Evolutionary conservation across 129 eudicot species (phyloP).

Genomic region (Flaveria linearis): DNA sequence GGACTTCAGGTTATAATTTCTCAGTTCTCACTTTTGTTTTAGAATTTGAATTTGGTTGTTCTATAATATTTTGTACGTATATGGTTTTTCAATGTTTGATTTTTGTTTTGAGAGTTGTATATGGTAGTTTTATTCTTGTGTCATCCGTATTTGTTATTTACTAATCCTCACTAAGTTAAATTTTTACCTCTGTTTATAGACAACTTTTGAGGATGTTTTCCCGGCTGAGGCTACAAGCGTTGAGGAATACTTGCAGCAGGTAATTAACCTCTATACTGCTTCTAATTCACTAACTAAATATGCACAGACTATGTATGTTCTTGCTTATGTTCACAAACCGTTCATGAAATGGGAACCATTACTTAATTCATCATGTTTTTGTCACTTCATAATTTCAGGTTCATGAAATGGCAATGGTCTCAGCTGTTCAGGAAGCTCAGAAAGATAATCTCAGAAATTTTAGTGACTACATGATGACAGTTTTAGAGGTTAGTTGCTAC

Average conservation of each 20-base stretch:
- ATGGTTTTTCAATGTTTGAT: conserved; percentile 10
- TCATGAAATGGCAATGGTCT: conserved; percentile 95
- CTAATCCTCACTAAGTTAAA: conserved; percentile 3
- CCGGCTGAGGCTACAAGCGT: conserved; percentile 96
- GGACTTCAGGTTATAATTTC: background rate
- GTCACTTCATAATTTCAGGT: conserved; percentile 53
- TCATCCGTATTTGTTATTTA: background rate
- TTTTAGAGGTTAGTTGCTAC: conserved; percentile 70
- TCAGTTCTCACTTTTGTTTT: background rate
- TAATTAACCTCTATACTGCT: conserved; percentile 28
- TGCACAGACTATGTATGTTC: background rate
- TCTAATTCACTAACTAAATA: conserved; percentile 3
- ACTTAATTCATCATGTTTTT: conserved; percentile 11
- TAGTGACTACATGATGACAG: conserved; percentile 94
- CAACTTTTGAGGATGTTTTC: conserved; percentile 93
- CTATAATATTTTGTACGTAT: background rate
- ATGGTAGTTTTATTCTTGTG: conserved; percentile 8
- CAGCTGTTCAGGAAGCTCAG: conserved; percentile 98
- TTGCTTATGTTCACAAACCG: background rate
- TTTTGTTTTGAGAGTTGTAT: conserved; percentile 3
- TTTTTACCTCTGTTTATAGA: conserved; percentile 42
- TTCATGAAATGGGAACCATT: background rate
- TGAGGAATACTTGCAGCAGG: conserved; percentile 97
- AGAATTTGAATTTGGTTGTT: background rate
- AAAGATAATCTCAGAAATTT: conserved; percentile 86